A percentile compares a stretch with the other conserved stretches of the same genome.
These are phyloP conservation scores for Hymenoscyphus salicellus DNA, from an alignment of 2,329 filamentous ascomycete species.

Conservation along the genomic window DNA sequence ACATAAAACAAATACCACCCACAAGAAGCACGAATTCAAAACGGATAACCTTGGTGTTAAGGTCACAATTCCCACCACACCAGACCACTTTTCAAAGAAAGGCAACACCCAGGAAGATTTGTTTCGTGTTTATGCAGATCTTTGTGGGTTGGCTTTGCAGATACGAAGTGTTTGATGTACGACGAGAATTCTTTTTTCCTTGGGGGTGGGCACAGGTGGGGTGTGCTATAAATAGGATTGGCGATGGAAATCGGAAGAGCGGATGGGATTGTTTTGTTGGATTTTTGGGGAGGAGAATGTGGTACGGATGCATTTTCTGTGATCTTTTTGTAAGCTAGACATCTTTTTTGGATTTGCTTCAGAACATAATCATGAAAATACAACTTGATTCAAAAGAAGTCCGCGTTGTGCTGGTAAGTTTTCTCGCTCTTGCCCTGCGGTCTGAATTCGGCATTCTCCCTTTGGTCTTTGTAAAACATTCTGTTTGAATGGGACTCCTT, in stretches of 20 bases:
- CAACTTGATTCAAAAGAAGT: no score
- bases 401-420: no score
- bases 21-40: not conserved
- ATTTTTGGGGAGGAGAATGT: not conserved
- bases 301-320: no score
- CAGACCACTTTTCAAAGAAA: no score
- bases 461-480: no score
- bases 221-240: not conserved
- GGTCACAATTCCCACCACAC: no score
- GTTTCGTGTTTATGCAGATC: not conserved
- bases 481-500: no score
- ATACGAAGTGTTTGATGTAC: not conserved
- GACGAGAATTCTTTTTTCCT: not conserved
- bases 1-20: not conserved
- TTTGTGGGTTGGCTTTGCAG: not conserved
- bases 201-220: not conserved
- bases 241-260: not conserved
- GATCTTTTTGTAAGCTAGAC: no score
- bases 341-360: no score
- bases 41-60: not conserved
- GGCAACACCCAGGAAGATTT: not conserved
- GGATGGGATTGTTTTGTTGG: not conserved
- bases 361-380: no score
- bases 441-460: no score
- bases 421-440: no score